Percentiles rank a stretch among this genome's conserved stretches.
Evolutionary conservation across 306 rosid species (phyloP).

Genomic region (Elaeagnus macrophylla): DNA sequence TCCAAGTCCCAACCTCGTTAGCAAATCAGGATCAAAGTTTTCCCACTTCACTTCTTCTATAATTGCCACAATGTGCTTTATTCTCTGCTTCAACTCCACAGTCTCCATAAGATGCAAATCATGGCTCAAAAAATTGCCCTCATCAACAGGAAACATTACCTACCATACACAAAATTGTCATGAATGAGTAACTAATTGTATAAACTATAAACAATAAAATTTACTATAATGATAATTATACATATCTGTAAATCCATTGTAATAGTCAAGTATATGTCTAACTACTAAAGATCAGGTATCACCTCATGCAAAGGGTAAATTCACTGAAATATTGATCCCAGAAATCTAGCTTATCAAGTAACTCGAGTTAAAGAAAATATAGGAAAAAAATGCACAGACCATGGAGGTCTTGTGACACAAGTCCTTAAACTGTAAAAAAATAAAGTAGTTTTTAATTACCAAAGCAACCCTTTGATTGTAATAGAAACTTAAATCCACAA

Average conservation of each 20-base stretch:
- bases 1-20: constrained; percentile 64
- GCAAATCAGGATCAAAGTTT: constrained; percentile 65
- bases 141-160: constrained; percentile 54
- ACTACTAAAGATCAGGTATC: neutral
- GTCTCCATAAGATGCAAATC: constrained; percentile 89
- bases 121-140: constrained; percentile 68
- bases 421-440: too few species aligned
- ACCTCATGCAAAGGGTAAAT: neutral
- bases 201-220: neutral
- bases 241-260: neutral
- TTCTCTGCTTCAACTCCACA: constrained; percentile 78
- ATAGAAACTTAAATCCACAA: too few species aligned
- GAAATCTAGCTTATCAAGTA: constrained; percentile 1
- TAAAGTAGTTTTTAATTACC: too few species aligned
- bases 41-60: constrained; percentile 78
- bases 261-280: neutral
- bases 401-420: too few species aligned
- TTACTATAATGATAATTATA: neutral
- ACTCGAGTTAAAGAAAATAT: too few species aligned
- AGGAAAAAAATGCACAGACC: too few species aligned
- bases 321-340: neutral
- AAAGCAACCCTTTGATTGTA: too few species aligned
- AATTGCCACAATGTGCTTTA: constrained; percentile 68
- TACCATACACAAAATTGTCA: constrained; percentile 14
- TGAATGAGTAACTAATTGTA: too few species aligned